Evolutionary conservation across 208 protist genomes (phyloP).

Genomic region (Angomonas ambiguus): DNA sequence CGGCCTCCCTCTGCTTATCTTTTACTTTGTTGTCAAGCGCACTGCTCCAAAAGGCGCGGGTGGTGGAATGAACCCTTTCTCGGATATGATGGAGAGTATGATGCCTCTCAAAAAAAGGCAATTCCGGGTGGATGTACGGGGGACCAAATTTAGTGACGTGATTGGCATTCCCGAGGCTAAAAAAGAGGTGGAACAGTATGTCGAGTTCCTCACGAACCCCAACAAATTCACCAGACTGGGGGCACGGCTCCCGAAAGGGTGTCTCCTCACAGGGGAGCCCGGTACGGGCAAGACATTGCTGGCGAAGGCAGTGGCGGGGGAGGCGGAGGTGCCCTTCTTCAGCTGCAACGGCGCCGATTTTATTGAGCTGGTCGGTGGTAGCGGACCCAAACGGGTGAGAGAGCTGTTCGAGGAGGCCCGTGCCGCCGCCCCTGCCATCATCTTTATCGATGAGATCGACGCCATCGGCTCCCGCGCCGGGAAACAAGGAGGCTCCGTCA

Average conservation of each 20-base stretch:
- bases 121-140: slow-evolving; percentile 84
- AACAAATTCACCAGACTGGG: slow-evolving; percentile 94
- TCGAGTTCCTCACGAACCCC: slow-evolving; percentile 95
- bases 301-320: slow-evolving; percentile 96
- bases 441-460: slow-evolving; percentile 99
- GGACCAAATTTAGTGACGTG: slow-evolving; percentile 91
- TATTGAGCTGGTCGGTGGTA: slow-evolving; percentile 96
- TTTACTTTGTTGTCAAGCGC: slow-evolving; percentile 55
- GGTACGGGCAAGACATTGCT: slow-evolving; percentile 98
- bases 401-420: slow-evolving; percentile 95
- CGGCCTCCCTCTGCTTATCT: slow-evolving; percentile 54
- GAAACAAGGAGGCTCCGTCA: slow-evolving; percentile 73
- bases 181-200: slow-evolving; percentile 96
- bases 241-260: slow-evolving; percentile 95
- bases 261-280: slow-evolving; percentile 94
- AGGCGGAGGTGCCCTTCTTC: slow-evolving; percentile 94
- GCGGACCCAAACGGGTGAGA: slow-evolving; percentile 92
- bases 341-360: slow-evolving; percentile 95
- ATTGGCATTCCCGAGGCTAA: slow-evolving; percentile 97
- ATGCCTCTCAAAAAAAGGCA: slow-evolving; percentile 86
- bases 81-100: slow-evolving; percentile 82
- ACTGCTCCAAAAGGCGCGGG: slow-evolving; percentile 27
- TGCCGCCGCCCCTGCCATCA: slow-evolving; percentile 91
- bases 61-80: slow-evolving; percentile 45
- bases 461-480: slow-evolving; percentile 89